Evolutionary conservation across 305 asterid genomes (phyloP).

Genomic region (Euphrasia arctica): DNA sequence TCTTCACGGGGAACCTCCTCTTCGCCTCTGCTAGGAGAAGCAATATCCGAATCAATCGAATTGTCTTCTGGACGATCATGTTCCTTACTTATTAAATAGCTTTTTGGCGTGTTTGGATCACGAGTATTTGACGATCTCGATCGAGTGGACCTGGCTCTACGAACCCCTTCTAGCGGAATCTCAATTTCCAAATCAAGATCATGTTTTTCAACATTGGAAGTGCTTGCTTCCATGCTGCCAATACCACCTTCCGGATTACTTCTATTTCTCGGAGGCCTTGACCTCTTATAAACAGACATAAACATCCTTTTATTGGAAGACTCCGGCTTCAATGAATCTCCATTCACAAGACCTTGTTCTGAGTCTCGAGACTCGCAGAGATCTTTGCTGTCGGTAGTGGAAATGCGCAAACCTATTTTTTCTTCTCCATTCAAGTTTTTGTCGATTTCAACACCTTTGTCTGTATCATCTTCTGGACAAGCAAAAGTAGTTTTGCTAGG

Average conservation of each 20-base stretch:
- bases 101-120: constrained; percentile 37
- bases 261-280: constrained; percentile 57
- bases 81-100: constrained; percentile 40
- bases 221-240: constrained; percentile 58
- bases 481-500: constrained; percentile 28
- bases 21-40: constrained; percentile 48
- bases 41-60: constrained; percentile 43
- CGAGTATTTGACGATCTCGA: constrained; percentile 51
- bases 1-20: constrained; percentile 56
- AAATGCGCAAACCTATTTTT: constrained; percentile 23
- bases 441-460: constrained; percentile 28
- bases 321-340: constrained; percentile 48
- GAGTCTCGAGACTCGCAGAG: constrained; percentile 36
- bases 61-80: constrained; percentile 51
- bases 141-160: constrained; percentile 70
- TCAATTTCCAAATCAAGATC: constrained; percentile 44
- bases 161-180: constrained; percentile 50
- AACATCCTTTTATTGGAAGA: constrained; percentile 59
- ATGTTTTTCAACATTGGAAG: constrained; percentile 49
- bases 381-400: constrained; percentile 32
- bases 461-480: constrained; percentile 30
- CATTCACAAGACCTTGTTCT: constrained; percentile 34
- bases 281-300: constrained; percentile 79
- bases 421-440: constrained; percentile 31
- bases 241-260: constrained; percentile 41